Percentiles rank a stretch among this genome's conserved stretches.
Conservation (phyloP, 2,329 filamentous ascomycete genomes). For the Cercospora brassicicola region DNA sequence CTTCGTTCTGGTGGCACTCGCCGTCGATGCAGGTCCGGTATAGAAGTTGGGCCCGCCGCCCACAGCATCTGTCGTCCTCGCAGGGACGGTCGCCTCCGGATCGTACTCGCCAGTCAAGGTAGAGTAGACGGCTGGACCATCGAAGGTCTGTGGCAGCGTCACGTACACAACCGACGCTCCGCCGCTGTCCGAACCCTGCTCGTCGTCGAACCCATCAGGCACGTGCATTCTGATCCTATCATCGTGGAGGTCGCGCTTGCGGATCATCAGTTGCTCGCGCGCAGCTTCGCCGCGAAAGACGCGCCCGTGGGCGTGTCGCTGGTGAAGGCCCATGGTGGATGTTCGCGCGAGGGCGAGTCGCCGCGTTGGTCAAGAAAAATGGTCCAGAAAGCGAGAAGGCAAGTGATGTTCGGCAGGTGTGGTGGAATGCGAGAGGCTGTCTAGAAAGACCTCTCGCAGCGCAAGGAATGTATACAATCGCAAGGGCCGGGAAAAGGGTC, state of each 20-base stretch:
- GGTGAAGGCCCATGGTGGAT: conserved; percentile 35
- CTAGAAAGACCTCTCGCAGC: neutral
- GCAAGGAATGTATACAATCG: conserved; percentile 11
- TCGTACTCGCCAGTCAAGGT: conserved; percentile 25
- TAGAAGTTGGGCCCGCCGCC: conserved; percentile 22
- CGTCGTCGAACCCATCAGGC: conserved; percentile 28
- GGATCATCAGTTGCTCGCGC: conserved; percentile 27
- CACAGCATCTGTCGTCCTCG: conserved; percentile 18
- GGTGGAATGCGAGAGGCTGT: conserved; percentile 7
- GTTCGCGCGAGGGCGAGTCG: conserved; percentile 7
- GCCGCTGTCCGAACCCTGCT: conserved; percentile 8
- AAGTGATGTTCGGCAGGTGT: neutral
- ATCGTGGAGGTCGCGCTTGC: conserved; percentile 34
- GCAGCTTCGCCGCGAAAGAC: conserved; percentile 35
- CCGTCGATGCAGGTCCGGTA: conserved; percentile 16
- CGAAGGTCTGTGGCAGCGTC: conserved; percentile 54
- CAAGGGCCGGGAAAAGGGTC: conserved; percentile 4
- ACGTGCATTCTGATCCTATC: conserved; percentile 31
- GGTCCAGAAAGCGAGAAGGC: conserved; percentile 1
- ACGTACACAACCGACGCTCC: conserved; percentile 53
- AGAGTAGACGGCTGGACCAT: conserved; percentile 44
- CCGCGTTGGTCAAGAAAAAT: neutral
- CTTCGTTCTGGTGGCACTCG: conserved; percentile 16
- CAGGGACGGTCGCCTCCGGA: conserved; percentile 18
- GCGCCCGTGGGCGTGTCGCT: conserved; percentile 33